Conservation (phyloP, 2,329 filamentous ascomycete genomes). For the Penicillium sp. region DNA sequence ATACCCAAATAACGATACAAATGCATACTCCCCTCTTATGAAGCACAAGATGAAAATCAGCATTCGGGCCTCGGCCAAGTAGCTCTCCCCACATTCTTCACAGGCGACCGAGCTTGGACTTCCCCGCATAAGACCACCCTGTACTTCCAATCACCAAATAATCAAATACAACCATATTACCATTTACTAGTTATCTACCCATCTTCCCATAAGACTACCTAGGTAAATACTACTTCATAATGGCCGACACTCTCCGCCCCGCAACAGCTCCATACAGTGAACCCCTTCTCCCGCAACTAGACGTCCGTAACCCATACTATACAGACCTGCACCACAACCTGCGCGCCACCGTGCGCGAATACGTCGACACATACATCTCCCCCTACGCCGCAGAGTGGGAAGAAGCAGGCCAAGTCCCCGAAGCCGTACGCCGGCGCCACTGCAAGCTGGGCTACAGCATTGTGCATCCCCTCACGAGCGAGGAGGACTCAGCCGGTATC, state of each 20-base stretch:
- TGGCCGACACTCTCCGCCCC: conserved; percentile 19
- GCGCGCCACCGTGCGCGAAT: conserved; percentile 55
- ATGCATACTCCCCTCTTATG: conserved; percentile 10
- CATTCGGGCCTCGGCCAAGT: conserved; percentile 17
- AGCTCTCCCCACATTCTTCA: conserved; percentile 10
- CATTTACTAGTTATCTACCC: background rate
- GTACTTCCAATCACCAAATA: background rate
- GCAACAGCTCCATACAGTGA: conserved; percentile 39
- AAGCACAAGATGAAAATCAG: conserved; percentile 4
- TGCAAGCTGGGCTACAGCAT: conserved; percentile 40
- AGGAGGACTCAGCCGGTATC: conserved; percentile 39
- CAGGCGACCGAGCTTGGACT: conserved; percentile 6
- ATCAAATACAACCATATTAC: background rate
- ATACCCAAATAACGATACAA: conserved; percentile 13
- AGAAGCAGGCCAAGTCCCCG: conserved; percentile 51
- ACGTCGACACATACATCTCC: conserved; percentile 57
- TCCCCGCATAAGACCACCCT: conserved; percentile 9
- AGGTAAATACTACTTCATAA: background rate
- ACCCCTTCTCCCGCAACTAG: conserved; percentile 47
- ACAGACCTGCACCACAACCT: conserved; percentile 59
- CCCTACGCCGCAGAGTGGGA: conserved; percentile 65
- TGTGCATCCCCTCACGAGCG: conserved; percentile 35
- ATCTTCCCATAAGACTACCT: background rate
- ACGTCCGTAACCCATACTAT: conserved; percentile 54
- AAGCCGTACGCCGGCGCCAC: conserved; percentile 38